These are phyloP conservation scores for Xylaria venustula DNA, from an alignment of 495 filamentous ascomycete genomes.

Conservation along the genomic window DNA sequence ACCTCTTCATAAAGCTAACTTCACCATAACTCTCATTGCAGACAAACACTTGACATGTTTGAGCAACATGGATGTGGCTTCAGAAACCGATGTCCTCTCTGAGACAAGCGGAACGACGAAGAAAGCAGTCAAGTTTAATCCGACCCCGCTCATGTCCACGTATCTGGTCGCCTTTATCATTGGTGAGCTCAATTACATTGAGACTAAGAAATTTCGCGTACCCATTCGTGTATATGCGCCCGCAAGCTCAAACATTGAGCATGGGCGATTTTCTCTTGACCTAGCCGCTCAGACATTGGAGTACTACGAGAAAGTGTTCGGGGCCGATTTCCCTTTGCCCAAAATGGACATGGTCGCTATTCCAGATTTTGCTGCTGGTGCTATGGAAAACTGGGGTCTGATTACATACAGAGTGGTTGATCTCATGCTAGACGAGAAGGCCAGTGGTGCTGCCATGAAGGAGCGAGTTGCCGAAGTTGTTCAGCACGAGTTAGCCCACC, in stretches of 20 bases:
- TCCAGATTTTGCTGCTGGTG: constrained; percentile 87
- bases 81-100: constrained; percentile 60
- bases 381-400: constrained; percentile 99
- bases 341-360: constrained; percentile 99
- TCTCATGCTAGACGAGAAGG: constrained; percentile 88
- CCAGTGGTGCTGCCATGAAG: constrained; percentile 85
- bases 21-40: constrained; percentile 70
- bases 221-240: constrained; percentile 71
- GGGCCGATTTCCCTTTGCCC: constrained; percentile 62
- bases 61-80: constrained; percentile 77
- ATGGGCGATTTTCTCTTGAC: constrained; percentile 67
- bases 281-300: constrained; percentile 65
- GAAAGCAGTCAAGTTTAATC: constrained; percentile 73
- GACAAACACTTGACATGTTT: constrained; percentile 72
- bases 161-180: constrained; percentile 76
- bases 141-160: constrained; percentile 72
- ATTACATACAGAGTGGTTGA: constrained; percentile 94
- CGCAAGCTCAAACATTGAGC: constrained; percentile 61
- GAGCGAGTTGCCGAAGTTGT: constrained; percentile 92
- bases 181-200: constrained; percentile 72
- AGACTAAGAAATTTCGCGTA: constrained; percentile 71
- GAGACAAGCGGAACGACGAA: constrained; percentile 52
- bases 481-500: constrained; percentile 95
- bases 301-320: constrained; percentile 78
- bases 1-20: constrained; percentile 70